Conservation (phyloP, 345 rosid genomes). For the Schrenkiella parvula region DNA sequence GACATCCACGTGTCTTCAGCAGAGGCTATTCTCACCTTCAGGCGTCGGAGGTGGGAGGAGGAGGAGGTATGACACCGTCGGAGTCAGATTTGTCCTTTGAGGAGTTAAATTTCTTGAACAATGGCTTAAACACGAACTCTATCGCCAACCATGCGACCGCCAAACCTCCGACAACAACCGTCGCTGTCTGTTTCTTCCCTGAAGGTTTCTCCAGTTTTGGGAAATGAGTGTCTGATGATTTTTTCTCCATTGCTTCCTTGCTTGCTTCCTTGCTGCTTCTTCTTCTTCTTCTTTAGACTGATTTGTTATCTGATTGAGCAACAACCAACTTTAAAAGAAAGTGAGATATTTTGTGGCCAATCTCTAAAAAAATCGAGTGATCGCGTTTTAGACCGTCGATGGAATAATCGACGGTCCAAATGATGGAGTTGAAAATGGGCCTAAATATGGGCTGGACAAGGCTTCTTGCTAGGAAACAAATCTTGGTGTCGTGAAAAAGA, state of each 20-base stretch:
- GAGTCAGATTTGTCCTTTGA: slow-evolving; percentile 72
- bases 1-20: slow-evolving; percentile 9
- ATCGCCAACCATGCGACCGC: slow-evolving; percentile 78
- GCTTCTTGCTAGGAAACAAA: slow-evolving; percentile 24
- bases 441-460: not conserved
- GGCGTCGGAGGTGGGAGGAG: slow-evolving; percentile 15
- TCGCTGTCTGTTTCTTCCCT: slow-evolving; percentile 45
- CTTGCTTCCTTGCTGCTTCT: no score
- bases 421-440: slow-evolving; percentile 4
- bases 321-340: not conserved
- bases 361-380: not conserved
- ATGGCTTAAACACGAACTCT: slow-evolving; percentile 75
- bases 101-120: slow-evolving; percentile 56
- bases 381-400: slow-evolving; percentile 14
- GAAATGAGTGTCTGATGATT: slow-evolving; percentile 3
- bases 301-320: not conserved
- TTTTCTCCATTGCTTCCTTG: slow-evolving; percentile 30
- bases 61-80: slow-evolving; percentile 39
- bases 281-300: not conserved
- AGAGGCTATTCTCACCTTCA: not conserved
- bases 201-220: slow-evolving; percentile 23
- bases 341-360: not conserved
- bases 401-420: slow-evolving; percentile 16
- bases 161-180: slow-evolving; percentile 64
- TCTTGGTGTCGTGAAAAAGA: not conserved